Base-by-base conservation (phyloP, 768 basidiomycete species). In the Calocera viscosa region DNA sequence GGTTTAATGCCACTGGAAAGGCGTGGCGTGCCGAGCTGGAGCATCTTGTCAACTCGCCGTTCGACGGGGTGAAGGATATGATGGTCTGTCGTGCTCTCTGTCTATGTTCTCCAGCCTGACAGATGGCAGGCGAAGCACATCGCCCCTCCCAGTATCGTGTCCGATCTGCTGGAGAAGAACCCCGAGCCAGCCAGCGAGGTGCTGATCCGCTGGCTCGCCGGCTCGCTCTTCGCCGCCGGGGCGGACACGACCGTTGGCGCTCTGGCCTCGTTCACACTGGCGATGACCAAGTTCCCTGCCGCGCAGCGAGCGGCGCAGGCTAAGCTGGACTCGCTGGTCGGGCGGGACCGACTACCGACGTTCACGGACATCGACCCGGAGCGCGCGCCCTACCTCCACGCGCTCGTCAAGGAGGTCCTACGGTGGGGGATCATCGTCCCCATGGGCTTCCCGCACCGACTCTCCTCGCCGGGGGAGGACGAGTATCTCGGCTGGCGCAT, bases 261-360 rank as follows among this genome's bases (percentile, higher is more conserved):
- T 0, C 68, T 78, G 16, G 67, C 69, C 12, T 73, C 86, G 47
- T 86, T 90, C 75, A 72, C 90, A 26, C 80, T 89, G 64, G 85
- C 85, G 3, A 86, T 90, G 83, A 77, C 87, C 65, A 74, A 78
- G 7, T 74, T 88, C 70, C 87, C 88, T 0, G 81, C 82, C 22
- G 81, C 79, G 0, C 80, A 84, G 53, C 78, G 70, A 34, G 82
- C 81, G 66, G 88, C 85, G 0, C 86, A 88, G 71, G 76, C 78
- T 22, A 88, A 90, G 69, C 80, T 90, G 19, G 89, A 90, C 71
- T 65, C 71, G 1, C 82, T 87, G 17, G 77, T 86, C 39, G 85
- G 84, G 11, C 67, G 72, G 33, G 80, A 80, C 47, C 79, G 87
- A 10, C 77, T 89, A 32, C 89, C 89, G 0, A 79, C 76, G 0